Conservation (phyloP, 805 yeast genomes). For the Debaryomyces hansenii region DNA sequence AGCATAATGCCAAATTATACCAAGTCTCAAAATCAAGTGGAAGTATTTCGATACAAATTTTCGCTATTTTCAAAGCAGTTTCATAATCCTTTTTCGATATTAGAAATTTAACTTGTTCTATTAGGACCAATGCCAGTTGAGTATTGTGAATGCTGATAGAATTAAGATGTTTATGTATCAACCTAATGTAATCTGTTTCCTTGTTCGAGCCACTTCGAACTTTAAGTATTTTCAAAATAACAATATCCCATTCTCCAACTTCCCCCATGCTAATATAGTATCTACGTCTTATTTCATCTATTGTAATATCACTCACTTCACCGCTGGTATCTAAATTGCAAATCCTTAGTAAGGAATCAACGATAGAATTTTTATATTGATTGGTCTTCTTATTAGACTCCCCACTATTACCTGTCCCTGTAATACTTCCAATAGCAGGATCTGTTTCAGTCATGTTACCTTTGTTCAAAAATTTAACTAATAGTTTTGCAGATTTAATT, state of each 20-base stretch:
- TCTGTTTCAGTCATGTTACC: slow-evolving; percentile 47
- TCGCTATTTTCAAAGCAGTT: slow-evolving; percentile 59
- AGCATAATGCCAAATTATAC: slow-evolving; percentile 62
- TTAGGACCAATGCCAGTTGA: slow-evolving; percentile 57
- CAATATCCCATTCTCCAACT: slow-evolving; percentile 21
- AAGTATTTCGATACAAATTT: slow-evolving; percentile 59
- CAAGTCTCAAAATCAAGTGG: slow-evolving; percentile 78
- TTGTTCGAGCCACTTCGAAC: slow-evolving; percentile 20
- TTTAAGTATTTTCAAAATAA: slow-evolving; percentile 24
- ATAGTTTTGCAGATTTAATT: slow-evolving; percentile 27
- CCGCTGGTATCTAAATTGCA: slow-evolving; percentile 41
- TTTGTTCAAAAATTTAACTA: slow-evolving; percentile 47
- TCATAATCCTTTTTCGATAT: slow-evolving; percentile 52
- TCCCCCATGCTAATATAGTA: slow-evolving; percentile 3
- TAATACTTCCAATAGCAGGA: slow-evolving; percentile 28
- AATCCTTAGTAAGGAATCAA: slow-evolving; percentile 49
- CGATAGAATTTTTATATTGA: slow-evolving; percentile 49
- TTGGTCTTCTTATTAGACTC: slow-evolving; percentile 20
- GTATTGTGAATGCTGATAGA: slow-evolving; percentile 23
- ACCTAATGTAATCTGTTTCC: slow-evolving; percentile 21
- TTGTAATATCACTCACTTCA: slow-evolving; percentile 26
- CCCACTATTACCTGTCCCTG: slow-evolving; percentile 27
- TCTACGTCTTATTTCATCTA: slow-evolving; percentile 29
- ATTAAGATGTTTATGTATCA: slow-evolving; percentile 20
- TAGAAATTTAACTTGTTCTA: slow-evolving; percentile 65